Base-by-base conservation (phyloP, 1,284 basidiomycete genomes). In the Somion occarium region DNA sequence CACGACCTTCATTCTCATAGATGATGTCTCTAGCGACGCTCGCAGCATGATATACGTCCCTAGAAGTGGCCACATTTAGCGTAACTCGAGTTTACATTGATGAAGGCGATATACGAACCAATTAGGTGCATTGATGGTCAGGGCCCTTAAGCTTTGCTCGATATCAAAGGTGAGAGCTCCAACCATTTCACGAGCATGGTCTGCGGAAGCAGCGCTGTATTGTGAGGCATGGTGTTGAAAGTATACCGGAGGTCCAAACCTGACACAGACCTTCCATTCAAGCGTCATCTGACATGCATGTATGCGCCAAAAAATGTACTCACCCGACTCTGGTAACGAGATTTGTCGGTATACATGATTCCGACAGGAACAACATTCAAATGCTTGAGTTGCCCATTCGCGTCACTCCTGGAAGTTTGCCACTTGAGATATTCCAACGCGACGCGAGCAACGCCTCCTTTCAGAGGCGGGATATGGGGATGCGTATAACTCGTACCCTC, bases 391-490 rank as follows among this genome's bases (percentile, higher is more conserved):
- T 47, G 51, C 39, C 54, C 18, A 45, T 64, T 61, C 50, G 71
- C 67, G 5, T 59, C 56, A 34, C 30, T 34, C 30, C 15, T 34
- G 39, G 15, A 18, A 18, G 13, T 18, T 44, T 82, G 74, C 80
- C 91, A 93, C 59, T 85, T 83, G 13, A 84, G 75, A 68, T 95
- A 98, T 71, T 98, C 95, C 59, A 98, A 75, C 5, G 93, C 91
- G 25, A 91, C 88, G 90, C 93, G 96, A 3, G 91, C 83, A 22
- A 91, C 89, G n/a, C 95, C 95, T 59, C 97, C 92, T 68, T 98
- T 98, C 58, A 98, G 80, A 54, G 91, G 87, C 74, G 92, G 88
- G 60, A 98, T 88, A 51, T 83, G 79, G 2, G 94, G 93, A 64
- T 94, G 90, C 0, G 94, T 96, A 64, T 90, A 89, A 62, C 85